Evolutionary conservation across 2,329 filamentous ascomycete genomes (phyloP).

Genomic region (Graphilbum ipis-grandicollis): DNA sequence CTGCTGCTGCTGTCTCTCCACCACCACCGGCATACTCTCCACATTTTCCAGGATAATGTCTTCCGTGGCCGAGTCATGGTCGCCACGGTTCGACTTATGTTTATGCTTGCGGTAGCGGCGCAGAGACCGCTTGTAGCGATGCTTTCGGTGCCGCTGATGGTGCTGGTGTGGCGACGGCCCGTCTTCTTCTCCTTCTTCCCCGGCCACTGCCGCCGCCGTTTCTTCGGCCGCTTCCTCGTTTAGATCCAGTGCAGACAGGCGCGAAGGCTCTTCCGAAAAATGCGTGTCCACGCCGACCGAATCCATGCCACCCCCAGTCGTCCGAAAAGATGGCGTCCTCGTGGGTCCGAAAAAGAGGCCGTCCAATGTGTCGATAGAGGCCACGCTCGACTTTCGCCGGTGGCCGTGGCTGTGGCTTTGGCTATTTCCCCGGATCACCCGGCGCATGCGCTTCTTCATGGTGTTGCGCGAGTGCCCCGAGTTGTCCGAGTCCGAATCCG

Average conservation of each 20-base stretch:
- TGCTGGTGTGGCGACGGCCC: too few species aligned
- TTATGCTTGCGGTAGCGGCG: slow-evolving; percentile 22
- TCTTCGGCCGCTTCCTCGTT: slow-evolving; percentile 27
- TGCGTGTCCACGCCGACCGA: not conserved
- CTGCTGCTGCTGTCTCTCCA: not conserved
- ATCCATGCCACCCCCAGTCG: slow-evolving; percentile 10
- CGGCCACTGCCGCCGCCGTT: too few species aligned
- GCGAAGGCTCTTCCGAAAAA: slow-evolving; percentile 20
- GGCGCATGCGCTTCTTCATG: slow-evolving; percentile 46
- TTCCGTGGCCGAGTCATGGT: slow-evolving; percentile 10
- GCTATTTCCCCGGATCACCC: slow-evolving; percentile 33
- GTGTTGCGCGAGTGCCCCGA: slow-evolving; percentile 25
- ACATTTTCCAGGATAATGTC: slow-evolving; percentile 16
- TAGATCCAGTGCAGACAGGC: slow-evolving; percentile 18
- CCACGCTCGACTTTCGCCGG: slow-evolving; percentile 46
- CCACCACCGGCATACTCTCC: slow-evolving; percentile 2
- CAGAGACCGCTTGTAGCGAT: slow-evolving; percentile 10
- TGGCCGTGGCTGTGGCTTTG: slow-evolving; percentile 8
- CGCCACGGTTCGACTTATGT: slow-evolving; percentile 21
- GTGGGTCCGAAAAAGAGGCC: slow-evolving; percentile 11
- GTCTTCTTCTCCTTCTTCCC: slow-evolving; percentile 30
- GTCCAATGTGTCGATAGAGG: slow-evolving; percentile 34
- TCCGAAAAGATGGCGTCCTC: slow-evolving; percentile 24
- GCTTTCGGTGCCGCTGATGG: slow-evolving; percentile 14
- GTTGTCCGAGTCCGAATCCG: slow-evolving; percentile 44